Base-by-base conservation (phyloP, 2,329 filamentous ascomycete species). In the Aspergillus sp. region DNA sequence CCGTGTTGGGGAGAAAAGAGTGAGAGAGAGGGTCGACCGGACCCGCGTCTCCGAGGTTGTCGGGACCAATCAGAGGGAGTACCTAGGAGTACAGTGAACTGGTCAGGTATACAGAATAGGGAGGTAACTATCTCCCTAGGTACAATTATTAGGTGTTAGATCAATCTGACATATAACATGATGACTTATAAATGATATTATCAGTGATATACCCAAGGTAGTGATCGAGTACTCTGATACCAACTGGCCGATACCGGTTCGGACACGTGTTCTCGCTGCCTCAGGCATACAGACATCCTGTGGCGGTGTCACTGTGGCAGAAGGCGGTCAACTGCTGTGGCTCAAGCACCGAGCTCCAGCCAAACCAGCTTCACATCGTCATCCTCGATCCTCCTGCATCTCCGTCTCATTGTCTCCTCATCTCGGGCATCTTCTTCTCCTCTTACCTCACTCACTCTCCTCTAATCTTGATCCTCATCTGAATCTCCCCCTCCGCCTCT, bases 21-120 rank as follows among this genome's bases (percentile, higher is more conserved):
- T 56, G 51, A 52, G 54, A 56, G 57, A 57, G 59, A 58, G 58
- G 61, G 62, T 23, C 55, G 52, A 52, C 45, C 46, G 54, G 52
- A 54, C 57, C 60, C 59, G 63, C 56, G 55, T 50, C 55, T 60
- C 68, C 68, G 67, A 70, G 67, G 68, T 64, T 65, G 63, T 50
- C 32, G 11, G 16, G n/a, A 17, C 40, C 40, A 17, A 42, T 42
- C 40, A 38, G 7, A 29, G 25, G 7, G 7, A 9, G 2, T 29
- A 3, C 25, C 7, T 7, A n/a, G n/a, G n/a, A n/a, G n/a, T n/a
- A n/a, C n/a, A n/a, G n/a, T n/a, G n/a, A n/a, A n/a, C n/a, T n/a
- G n/a, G n/a, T n/a, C n/a, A n/a, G n/a, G n/a, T n/a, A n/a, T n/a
- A n/a, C n/a, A n/a, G n/a, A n/a, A n/a, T n/a, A n/a, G n/a, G n/a